phyloP scores from a whole-genome alignment of 495 filamentous ascomycete genomes.

The Mytilinidion resinicola region DNA sequence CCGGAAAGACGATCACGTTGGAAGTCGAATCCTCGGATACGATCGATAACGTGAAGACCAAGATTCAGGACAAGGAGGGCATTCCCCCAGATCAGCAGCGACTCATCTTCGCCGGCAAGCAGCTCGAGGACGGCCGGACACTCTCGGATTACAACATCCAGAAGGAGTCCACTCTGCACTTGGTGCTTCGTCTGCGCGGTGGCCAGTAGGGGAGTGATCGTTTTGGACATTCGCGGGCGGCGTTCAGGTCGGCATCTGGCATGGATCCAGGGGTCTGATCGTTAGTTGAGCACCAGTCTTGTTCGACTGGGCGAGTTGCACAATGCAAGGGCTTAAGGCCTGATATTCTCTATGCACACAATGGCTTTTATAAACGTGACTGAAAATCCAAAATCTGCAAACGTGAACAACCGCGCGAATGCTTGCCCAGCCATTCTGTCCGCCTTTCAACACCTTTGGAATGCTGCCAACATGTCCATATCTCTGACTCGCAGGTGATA shows the following conservation, averaged over 20 bases:
- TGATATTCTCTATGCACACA: constrained; percentile 17
- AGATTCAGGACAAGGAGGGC: constrained; percentile 99
- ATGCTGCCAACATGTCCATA: too few relatives aligned
- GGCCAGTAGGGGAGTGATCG: constrained; percentile 45
- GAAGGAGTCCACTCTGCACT: constrained; percentile 69
- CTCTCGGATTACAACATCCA: constrained; percentile 99
- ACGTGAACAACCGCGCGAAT: background rate
- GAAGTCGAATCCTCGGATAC: constrained; percentile 87
- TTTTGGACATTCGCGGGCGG: constrained; percentile 8
- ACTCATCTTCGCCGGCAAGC: constrained; percentile 98
- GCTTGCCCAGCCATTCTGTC: too few relatives aligned
- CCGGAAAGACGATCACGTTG: constrained; percentile 87
- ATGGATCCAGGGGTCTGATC: background rate
- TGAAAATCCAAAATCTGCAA: background rate
- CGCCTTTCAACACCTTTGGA: too few relatives aligned
- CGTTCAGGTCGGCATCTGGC: constrained; percentile 12
- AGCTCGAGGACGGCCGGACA: constrained; percentile 96
- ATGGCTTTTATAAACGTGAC: background rate
- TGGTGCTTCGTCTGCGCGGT: constrained; percentile 31
- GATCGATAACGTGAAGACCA: constrained; percentile 87
- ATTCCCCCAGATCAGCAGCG: constrained; percentile 99
- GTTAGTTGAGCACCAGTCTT: constrained; percentile 4
- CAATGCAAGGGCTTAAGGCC: constrained; percentile 27
- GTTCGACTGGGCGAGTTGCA: background rate
- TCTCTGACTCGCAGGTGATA: too few relatives aligned